phyloP scores from a whole-genome alignment of 73 alveolate species.

The Stentor coeruleus region DNA sequence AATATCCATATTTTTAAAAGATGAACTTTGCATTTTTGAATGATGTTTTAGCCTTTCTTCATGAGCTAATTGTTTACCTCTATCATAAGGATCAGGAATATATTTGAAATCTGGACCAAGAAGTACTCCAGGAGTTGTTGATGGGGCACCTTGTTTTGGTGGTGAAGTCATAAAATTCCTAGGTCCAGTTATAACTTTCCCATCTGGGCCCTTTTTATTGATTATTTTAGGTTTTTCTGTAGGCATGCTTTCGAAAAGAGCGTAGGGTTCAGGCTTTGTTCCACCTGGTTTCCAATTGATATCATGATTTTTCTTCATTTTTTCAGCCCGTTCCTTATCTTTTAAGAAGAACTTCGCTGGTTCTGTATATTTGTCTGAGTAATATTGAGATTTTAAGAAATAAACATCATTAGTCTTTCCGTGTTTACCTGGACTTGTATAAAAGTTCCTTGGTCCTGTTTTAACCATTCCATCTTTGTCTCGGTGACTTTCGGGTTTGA shows the following conservation, averaged over 20 bases:
- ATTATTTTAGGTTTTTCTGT: slow-evolving; percentile 29
- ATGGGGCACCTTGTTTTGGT: slow-evolving; percentile 46
- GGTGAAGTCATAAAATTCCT: slow-evolving; percentile 59
- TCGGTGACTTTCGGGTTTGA: background rate
- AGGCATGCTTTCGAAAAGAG: slow-evolving; percentile 43
- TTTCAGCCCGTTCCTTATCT: slow-evolving; percentile 39
- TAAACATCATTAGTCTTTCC: slow-evolving; percentile 46
- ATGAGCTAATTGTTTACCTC: slow-evolving; percentile 36
- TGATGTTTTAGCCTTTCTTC: slow-evolving; percentile 42
- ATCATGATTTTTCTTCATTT: slow-evolving; percentile 40
- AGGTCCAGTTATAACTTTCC: slow-evolving; percentile 51
- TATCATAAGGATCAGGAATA: slow-evolving; percentile 50
- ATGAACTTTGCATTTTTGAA: slow-evolving; percentile 36
- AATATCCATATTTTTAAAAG: slow-evolving; percentile 32
- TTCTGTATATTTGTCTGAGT: slow-evolving; percentile 49
- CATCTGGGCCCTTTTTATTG: slow-evolving; percentile 42
- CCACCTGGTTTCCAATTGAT: slow-evolving; percentile 55
- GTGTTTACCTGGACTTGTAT: slow-evolving; percentile 25
- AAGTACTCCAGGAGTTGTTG: slow-evolving; percentile 4
- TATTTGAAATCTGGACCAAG: slow-evolving; percentile 22
- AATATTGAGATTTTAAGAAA: slow-evolving; percentile 43
- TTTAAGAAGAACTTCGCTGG: slow-evolving; percentile 43
- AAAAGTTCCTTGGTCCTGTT: slow-evolving; percentile 27
- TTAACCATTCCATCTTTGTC: slow-evolving; percentile 8
- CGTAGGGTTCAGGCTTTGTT: slow-evolving; percentile 30